phyloP scores from a whole-genome alignment of 148 eudicot genomes.

The Rhododendron kiyosumense region DNA sequence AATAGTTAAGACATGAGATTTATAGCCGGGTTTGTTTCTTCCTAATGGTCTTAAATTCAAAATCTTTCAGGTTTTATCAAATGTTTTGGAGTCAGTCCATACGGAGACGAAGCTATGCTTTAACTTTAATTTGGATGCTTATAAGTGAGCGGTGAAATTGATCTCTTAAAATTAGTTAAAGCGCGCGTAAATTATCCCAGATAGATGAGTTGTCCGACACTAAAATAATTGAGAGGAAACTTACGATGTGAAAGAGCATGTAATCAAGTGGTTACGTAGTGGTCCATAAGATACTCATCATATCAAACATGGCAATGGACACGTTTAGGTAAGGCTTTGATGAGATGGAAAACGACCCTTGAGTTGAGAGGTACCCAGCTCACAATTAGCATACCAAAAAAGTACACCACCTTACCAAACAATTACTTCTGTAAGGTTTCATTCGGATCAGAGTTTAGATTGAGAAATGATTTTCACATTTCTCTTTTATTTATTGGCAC shows the following conservation, averaged over 20 bases:
- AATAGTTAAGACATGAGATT: no score
- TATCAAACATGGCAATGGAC: background rate
- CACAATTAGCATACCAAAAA: background rate
- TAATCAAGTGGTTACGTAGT: background rate
- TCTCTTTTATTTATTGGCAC: no score
- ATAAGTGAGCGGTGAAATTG: background rate
- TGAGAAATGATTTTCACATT: no score
- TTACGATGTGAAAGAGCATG: background rate
- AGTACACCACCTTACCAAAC: background rate
- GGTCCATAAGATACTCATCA: background rate
- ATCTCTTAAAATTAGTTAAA: no score
- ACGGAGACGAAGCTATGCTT: no score
- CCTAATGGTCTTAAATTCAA: no score
- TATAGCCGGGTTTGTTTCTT: no score
- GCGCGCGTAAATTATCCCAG: rapidly evolving
- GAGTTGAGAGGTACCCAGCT: background rate
- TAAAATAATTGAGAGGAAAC: background rate
- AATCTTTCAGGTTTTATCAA: no score
- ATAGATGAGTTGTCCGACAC: no score
- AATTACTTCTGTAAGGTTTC: background rate
- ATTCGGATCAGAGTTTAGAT: background rate
- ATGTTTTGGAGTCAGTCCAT: no score
- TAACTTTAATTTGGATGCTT: no score
- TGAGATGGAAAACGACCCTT: background rate
- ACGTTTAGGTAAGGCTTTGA: background rate